Base-by-base conservation (phyloP, 2,329 filamentous ascomycete genomes). In the Trichoderma harzianum region DNA sequence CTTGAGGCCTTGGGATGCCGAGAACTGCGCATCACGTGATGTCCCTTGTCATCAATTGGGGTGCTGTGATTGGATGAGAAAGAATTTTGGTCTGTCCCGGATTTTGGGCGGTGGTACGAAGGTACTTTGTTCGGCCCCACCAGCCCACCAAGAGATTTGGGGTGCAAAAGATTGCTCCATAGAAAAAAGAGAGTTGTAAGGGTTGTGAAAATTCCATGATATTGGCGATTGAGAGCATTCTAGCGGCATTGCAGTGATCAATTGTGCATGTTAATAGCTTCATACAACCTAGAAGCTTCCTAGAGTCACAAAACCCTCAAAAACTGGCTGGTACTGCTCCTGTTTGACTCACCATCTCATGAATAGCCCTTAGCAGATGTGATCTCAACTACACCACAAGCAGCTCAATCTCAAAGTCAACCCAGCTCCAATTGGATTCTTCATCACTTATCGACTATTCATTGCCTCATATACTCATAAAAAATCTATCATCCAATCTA, bases 21-120 rank as follows among this genome's bases (percentile, higher is more conserved):
- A 64, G 60, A 51, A 72, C 65, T 72, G 71, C 21, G 11, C 12
- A 71, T 76, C 81, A 82, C 81, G 81, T 82, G 81, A 81, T 72
- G 61, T 1, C 2, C 2, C 3, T 28, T 77, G 75, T 78, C 76
- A 76, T 74, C 80, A 82, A 82, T 82, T 82, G 76, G 71, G 61
- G 47, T 24, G 14, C 36, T 68, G 10, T 76, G 71, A 82, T 82
- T 82, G 80, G 81, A 21, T 61, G 1, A 43, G 39, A 6, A 32
- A 32, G 3, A 32, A 12, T 30, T 26, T 30, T 24, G 60, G 30
- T 21, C 26, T 14, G 57, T 58, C 61, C 30, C 62, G 32, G 26
- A n/a, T 32, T 30, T 24, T 51, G 47, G 55, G 55, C 7, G 53
- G 55, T 10, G 61, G n/a, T 60, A 47, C 57, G 5, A 1, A 32